A percentile compares a stretch with the other conserved stretches of the same genome.
Evolutionary conservation across 208 protist species (phyloP).

Genomic region (Phytomonas francai): DNA sequence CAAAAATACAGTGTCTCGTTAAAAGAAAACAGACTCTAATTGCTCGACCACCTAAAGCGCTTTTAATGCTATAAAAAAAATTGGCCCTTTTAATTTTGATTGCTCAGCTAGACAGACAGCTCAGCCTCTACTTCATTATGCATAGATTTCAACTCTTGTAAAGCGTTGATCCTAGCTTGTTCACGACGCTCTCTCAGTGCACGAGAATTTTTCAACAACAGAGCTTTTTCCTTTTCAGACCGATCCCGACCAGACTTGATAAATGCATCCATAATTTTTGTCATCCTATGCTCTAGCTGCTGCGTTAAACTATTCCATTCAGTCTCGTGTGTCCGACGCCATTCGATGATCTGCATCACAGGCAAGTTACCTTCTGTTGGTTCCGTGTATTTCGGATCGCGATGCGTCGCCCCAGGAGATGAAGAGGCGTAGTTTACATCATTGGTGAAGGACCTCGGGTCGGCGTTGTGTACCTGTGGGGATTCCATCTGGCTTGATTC

Average conservation of each 20-base stretch:
- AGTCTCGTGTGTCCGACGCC: neutral
- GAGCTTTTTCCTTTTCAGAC: neutral
- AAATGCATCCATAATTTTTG: neutral
- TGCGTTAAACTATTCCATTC: neutral
- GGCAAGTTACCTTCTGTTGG: neutral
- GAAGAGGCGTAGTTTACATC: neutral
- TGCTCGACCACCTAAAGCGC: neutral
- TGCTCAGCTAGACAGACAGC: slow-evolving; percentile 4
- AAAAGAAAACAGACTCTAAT: slow-evolving; percentile 1
- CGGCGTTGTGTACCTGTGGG: neutral
- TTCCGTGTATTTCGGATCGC: neutral
- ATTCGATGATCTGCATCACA: slow-evolving; percentile 3
- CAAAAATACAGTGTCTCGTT: neutral
- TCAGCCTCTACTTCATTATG: slow-evolving; percentile 18
- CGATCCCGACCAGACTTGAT: neutral
- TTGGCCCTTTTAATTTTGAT: neutral
- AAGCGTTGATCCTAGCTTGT: slow-evolving; percentile 2
- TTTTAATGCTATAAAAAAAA: neutral
- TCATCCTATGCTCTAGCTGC: neutral
- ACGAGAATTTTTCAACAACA: neutral
- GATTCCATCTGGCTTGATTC: neutral
- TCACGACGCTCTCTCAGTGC: neutral
- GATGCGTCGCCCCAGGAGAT: neutral
- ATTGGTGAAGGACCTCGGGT: neutral
- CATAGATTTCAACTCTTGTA: slow-evolving; percentile 21